Conservation (phyloP, 371 early-diverging fungal genomes). For the Haplosporangium sp. region DNA sequence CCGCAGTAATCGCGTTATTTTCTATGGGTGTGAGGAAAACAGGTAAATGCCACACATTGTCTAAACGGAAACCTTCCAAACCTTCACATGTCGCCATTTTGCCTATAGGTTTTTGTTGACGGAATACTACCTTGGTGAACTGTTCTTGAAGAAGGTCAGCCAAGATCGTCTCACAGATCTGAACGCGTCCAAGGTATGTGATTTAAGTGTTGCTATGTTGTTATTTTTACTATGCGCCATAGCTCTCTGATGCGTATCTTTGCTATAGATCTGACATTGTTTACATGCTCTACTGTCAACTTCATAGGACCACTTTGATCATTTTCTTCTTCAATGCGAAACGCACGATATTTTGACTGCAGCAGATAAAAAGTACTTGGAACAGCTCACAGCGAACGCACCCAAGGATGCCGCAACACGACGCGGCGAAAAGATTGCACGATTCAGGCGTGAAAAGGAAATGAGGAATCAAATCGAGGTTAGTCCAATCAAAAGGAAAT, state of each 20-base stretch:
- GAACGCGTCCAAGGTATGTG: slow-evolving; percentile 62
- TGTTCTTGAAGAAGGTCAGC: slow-evolving; percentile 65
- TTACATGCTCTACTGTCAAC: neutral
- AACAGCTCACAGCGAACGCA: slow-evolving; percentile 33
- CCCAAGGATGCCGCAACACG: slow-evolving; percentile 57
- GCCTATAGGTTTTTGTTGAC: slow-evolving; percentile 73
- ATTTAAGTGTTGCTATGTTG: neutral
- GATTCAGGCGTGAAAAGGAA: slow-evolving; percentile 80
- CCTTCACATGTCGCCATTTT: neutral
- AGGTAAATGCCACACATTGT: neutral
- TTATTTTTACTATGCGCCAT: neutral
- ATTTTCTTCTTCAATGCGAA: slow-evolving; percentile 70
- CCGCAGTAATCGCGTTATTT: neutral
- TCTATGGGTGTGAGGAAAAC: neutral
- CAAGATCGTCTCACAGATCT: slow-evolving; percentile 62
- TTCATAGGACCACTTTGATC: slow-evolving; percentile 57
- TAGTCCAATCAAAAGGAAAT: neutral
- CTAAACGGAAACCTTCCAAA: neutral
- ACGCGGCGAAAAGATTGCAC: slow-evolving; percentile 80
- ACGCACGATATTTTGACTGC: slow-evolving; percentile 67
- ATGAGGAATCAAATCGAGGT: slow-evolving; percentile 66
- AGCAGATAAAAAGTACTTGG: slow-evolving; percentile 62
- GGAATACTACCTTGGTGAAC: slow-evolving; percentile 82
- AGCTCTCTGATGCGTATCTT: slow-evolving; percentile 8
- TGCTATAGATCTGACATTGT: neutral